Base-by-base conservation (phyloP, 2,329 filamentous ascomycete genomes). In the Phialophora expanda region DNA sequence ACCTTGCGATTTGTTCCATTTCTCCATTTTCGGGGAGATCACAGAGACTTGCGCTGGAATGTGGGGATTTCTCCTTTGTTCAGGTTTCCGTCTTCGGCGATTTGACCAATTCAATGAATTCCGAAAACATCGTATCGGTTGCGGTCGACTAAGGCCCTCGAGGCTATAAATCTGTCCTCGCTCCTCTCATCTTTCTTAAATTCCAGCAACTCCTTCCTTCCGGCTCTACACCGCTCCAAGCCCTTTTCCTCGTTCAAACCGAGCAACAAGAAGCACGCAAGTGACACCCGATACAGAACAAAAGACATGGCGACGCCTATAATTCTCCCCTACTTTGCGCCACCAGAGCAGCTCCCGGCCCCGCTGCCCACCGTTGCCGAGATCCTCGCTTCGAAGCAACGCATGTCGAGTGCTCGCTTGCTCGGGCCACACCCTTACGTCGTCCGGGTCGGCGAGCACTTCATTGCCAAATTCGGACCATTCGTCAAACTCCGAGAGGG, bases 311-410 rank as follows among this genome's bases (percentile, higher is more conserved):
- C 53, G 14, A 20, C 55, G n/a, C 50, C n/a, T 22, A 20, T n/a
- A 34, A 56, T 26, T 53, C 12, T 61, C 4, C 57, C 44, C 26
- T 51, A 53, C 24, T 61, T 61, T 9, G 26, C 32, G 20, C 55
- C 55, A 44, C 55, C 34, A 28, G 55, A 57, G 8, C 20, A 26
- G 55, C 55, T 46, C 55, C 55, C 55, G 20, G 34, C 32, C 30
- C 55, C 55, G 20, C 34, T 57, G 55, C 55, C 55, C 34, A 57
- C 55, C 20, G 55, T 57, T 2, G 32, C 55, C 34, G 55, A 57
- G 34, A 57, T 57, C 55, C 32, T 57, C n/a, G 34, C 34, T n/a
- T n/a, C 55, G 20, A 28, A 28, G 12, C 22, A 44, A 28, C 4
- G 1, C n/a, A 57, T 26, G 32, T 38, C 0, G 20, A 51, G 22